phyloP scores from a whole-genome alignment of 768 basidiomycete genomes.

The Naganishia vaughanmartiniae region DNA sequence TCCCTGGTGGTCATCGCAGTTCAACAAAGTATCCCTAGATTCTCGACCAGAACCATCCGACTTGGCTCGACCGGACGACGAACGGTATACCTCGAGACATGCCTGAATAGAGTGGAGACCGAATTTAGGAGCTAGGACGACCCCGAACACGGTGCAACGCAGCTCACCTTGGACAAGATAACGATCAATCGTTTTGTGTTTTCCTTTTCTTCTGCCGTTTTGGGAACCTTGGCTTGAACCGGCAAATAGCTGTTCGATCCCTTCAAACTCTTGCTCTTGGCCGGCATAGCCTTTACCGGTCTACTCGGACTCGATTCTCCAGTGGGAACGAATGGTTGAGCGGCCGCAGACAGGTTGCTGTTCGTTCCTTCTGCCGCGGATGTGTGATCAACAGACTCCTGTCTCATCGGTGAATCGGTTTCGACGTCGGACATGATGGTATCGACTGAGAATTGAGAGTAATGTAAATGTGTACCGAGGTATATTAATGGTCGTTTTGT shows the following conservation, averaged over 20 bases:
- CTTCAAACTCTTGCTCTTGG: constrained; percentile 20
- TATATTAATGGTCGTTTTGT: too few species aligned
- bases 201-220: constrained; percentile 55
- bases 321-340: constrained; percentile 17
- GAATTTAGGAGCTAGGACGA: background rate
- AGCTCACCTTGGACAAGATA: constrained; percentile 59
- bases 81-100: constrained; percentile 84
- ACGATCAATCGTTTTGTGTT: constrained; percentile 72
- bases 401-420: constrained; percentile 6
- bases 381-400: background rate
- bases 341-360: constrained; percentile 15
- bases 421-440: background rate
- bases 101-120: constrained; percentile 59
- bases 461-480: background rate
- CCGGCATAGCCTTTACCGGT: constrained; percentile 30
- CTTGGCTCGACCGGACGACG: constrained; percentile 8
- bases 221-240: constrained; percentile 71
- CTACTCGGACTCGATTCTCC: constrained; percentile 19
- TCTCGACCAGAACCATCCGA: constrained; percentile 54
- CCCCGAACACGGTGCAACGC: background rate
- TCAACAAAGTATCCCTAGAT: constrained; percentile 85
- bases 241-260: constrained; percentile 57
- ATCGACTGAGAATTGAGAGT: too few species aligned
- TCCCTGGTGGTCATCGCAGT: constrained; percentile 98
- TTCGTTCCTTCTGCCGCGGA: background rate